Conservation (phyloP, 768 basidiomycete species). For the Tulasnella sp. region DNA sequence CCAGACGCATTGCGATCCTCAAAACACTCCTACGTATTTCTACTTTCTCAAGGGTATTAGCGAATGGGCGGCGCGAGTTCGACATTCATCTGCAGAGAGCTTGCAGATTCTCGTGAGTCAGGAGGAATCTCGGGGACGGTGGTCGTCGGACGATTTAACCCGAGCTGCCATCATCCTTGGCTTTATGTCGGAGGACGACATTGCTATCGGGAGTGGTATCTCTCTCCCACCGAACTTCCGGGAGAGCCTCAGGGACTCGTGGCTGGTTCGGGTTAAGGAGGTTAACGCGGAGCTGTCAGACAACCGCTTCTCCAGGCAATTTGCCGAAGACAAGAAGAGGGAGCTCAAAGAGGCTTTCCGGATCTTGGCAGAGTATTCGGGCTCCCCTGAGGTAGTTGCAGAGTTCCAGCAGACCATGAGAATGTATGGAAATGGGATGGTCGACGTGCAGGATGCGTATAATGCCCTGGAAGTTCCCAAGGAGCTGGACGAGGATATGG, state of each 20-base stretch:
- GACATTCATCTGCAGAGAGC: slow-evolving; percentile 40
- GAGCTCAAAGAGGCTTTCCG: slow-evolving; percentile 61
- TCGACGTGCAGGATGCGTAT: slow-evolving; percentile 68
- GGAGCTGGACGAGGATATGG: slow-evolving; percentile 69
- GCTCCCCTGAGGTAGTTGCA: slow-evolving; percentile 43
- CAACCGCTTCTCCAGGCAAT: neutral
- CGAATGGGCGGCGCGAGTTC: slow-evolving; percentile 33
- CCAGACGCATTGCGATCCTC: slow-evolving; percentile 74
- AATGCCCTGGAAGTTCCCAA: slow-evolving; percentile 57
- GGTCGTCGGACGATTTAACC: slow-evolving; percentile 48
- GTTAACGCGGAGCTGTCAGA: neutral
- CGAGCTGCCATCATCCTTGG: slow-evolving; percentile 49
- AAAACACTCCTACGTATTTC: slow-evolving; percentile 55
- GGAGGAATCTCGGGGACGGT: slow-evolving; percentile 59
- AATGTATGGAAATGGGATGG: slow-evolving; percentile 35
- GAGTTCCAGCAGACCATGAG: slow-evolving; percentile 47
- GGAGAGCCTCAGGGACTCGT: neutral
- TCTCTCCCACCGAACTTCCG: slow-evolving; percentile 48
- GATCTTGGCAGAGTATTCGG: slow-evolving; percentile 56
- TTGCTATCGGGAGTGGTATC: slow-evolving; percentile 53
- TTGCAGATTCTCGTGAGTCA: slow-evolving; percentile 52
- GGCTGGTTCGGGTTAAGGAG: neutral
- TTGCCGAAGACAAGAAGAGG: slow-evolving; percentile 24
- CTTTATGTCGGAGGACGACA: slow-evolving; percentile 50
- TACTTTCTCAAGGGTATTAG: slow-evolving; percentile 26